A percentile compares a stretch with the other conserved stretches of the same genome.
These are phyloP conservation scores for Takakia lepidozioides DNA, from an alignment of 225 moss, liverwort and hornwort genomes.

Conservation along the genomic window DNA sequence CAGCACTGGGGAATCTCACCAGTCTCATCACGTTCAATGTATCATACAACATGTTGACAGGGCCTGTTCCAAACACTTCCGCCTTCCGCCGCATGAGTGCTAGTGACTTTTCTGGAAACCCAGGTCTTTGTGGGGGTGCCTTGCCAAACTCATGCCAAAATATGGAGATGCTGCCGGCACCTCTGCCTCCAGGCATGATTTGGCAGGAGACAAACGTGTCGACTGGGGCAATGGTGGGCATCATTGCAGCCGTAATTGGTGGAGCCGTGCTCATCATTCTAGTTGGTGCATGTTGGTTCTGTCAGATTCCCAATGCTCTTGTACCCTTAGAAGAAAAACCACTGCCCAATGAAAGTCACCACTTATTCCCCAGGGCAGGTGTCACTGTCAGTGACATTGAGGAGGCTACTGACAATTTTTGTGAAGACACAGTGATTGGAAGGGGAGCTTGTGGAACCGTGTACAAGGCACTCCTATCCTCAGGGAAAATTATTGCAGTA, in stretches of 20 bases:
- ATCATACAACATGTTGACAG: too few relatives aligned
- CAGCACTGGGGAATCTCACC: too few relatives aligned
- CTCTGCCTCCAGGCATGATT: constrained; percentile 4
- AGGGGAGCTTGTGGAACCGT: constrained; percentile 44
- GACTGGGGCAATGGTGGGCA: constrained; percentile 49
- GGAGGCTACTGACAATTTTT: constrained; percentile 33
- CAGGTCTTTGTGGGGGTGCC: too few relatives aligned
- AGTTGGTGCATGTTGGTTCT: constrained; percentile 67
- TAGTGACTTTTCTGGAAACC: too few relatives aligned
- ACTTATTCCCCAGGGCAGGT: constrained; percentile 34
- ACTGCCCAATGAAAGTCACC: constrained; percentile 20
- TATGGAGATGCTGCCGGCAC: constrained; percentile 14
- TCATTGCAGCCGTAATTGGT: constrained; percentile 48
- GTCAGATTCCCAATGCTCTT: constrained; percentile 29
- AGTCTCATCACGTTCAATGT: too few relatives aligned
- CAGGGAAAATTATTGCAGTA: constrained; percentile 47
- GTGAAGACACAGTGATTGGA: constrained; percentile 30
- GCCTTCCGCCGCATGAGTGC: too few relatives aligned
- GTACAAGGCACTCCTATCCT: constrained; percentile 42
- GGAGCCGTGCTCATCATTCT: constrained; percentile 59
- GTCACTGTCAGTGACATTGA: constrained; percentile 37
- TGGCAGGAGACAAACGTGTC: constrained; percentile 46
- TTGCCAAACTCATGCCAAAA: constrained; percentile 15
- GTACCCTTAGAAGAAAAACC: constrained; percentile 37
- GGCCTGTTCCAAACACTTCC: too few relatives aligned